A percentile compares a stretch with the other conserved stretches of the same genome.
phyloP scores from a whole-genome alignment of 306 rosid genomes.

The Rosa lucieae region DNA sequence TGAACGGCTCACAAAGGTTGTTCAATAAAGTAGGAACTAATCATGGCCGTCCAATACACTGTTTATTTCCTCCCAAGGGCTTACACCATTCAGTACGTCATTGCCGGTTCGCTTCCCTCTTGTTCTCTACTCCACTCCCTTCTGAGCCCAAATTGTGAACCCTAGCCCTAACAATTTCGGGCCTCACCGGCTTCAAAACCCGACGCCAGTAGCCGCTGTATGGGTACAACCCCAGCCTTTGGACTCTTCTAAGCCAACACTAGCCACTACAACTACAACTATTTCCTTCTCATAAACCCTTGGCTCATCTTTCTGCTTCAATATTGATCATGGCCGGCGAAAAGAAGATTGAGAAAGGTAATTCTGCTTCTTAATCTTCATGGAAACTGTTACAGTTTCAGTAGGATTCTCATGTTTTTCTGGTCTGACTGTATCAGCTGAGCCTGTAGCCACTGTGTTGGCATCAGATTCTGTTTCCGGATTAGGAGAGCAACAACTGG shows the following conservation, averaged over 20 bases:
- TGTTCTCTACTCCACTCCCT: neutral
- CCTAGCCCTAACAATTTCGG: neutral
- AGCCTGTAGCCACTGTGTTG: conserved; percentile 31
- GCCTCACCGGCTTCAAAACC: neutral
- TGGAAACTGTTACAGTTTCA: neutral
- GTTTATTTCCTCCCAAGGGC: conserved; percentile 12
- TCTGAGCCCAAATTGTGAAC: neutral
- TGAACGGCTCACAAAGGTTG: conserved; percentile 11
- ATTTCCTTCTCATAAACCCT: neutral
- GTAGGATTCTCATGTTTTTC: conserved; percentile 2
- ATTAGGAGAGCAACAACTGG: conserved; percentile 38
- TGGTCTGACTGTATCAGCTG: conserved; percentile 39
- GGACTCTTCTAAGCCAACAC: neutral
- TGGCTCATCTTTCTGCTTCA: conserved; percentile 1
- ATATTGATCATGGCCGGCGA: conserved; percentile 38
- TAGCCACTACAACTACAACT: neutral
- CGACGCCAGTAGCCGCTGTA: neutral
- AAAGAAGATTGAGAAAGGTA: conserved; percentile 37
- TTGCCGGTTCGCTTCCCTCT: conserved; percentile 4
- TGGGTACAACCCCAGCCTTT: neutral
- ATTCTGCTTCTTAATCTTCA: neutral
- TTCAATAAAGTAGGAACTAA: conserved; percentile 12
- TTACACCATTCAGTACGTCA: neutral
- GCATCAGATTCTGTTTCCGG: conserved; percentile 26
- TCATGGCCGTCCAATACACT: conserved; percentile 13